These are phyloP conservation scores for Wickerhamiella sergipiensis DNA, from an alignment of 805 yeast genomes.

Conservation along the genomic window DNA sequence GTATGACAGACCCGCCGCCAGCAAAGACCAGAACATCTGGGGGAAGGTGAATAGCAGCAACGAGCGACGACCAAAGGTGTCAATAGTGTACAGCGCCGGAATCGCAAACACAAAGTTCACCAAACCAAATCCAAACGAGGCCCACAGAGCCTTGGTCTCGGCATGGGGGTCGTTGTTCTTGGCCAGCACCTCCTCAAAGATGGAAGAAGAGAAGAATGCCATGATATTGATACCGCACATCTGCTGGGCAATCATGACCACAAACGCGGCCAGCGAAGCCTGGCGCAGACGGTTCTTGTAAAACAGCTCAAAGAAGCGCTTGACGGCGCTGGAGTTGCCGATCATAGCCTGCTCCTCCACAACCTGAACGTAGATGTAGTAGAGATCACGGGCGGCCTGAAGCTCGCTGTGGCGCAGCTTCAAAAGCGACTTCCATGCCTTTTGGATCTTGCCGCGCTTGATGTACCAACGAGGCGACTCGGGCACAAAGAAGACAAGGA, in stretches of 20 bases:
- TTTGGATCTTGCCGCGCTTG: slow-evolving; percentile 34
- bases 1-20: slow-evolving; percentile 45
- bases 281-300: slow-evolving; percentile 49
- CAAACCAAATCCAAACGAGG: slow-evolving; percentile 79
- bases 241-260: slow-evolving; percentile 82
- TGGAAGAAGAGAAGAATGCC: slow-evolving; percentile 70
- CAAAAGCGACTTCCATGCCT: slow-evolving; percentile 37
- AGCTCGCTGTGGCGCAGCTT: slow-evolving; percentile 33
- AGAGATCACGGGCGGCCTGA: slow-evolving; percentile 52
- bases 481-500: slow-evolving; percentile 45
- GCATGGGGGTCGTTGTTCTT: slow-evolving; percentile 26
- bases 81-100: slow-evolving; percentile 71
- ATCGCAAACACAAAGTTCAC: slow-evolving; percentile 68
- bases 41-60: slow-evolving; percentile 47
- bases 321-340: slow-evolving; percentile 24
- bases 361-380: slow-evolving; percentile 40
- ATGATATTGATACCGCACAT: slow-evolving; percentile 83
- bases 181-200: slow-evolving; percentile 34
- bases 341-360: slow-evolving; percentile 33
- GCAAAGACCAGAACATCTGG: slow-evolving; percentile 39
- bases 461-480: slow-evolving; percentile 61
- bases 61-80: slow-evolving; percentile 56
- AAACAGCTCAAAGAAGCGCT: slow-evolving; percentile 9
- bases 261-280: slow-evolving; percentile 65
- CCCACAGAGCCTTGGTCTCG: slow-evolving; percentile 48